phyloP scores from a whole-genome alignment of 2,329 filamentous ascomycete species.

The Anthostomella pinea region DNA sequence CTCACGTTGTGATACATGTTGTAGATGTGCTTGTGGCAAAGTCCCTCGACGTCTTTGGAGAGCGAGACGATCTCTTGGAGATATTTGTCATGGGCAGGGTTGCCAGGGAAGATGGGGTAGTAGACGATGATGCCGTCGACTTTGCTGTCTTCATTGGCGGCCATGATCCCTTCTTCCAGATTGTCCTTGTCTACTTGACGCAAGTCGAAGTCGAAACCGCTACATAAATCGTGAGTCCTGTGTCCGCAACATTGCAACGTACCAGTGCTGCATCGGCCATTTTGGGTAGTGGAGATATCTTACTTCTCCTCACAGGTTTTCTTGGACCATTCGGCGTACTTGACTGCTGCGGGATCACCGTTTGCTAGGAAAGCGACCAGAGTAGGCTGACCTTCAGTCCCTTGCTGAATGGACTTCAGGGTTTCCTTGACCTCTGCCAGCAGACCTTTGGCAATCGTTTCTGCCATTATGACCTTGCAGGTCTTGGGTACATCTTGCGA shows the following conservation, averaged over 20 bases:
- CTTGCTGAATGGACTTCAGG: slow-evolving; percentile 66
- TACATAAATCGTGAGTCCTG: too few species aligned
- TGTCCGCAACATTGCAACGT: too few species aligned
- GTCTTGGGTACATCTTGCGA: slow-evolving; percentile 53
- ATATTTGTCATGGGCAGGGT: slow-evolving; percentile 86
- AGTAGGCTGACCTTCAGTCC: slow-evolving; percentile 57
- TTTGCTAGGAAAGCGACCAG: slow-evolving; percentile 93
- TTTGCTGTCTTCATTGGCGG: slow-evolving; percentile 72
- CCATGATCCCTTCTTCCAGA: slow-evolving; percentile 84
- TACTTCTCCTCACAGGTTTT: slow-evolving; percentile 97
- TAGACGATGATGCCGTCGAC: slow-evolving; percentile 96
- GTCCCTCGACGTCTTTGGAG: slow-evolving; percentile 90
- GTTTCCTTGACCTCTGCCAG: slow-evolving; percentile 75
- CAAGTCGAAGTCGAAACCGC: slow-evolving; percentile 87
- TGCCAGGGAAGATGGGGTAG: slow-evolving; percentile 86
- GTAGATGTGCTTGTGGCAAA: slow-evolving; percentile 90
- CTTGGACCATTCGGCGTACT: slow-evolving; percentile 96
- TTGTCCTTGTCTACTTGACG: slow-evolving; percentile 80
- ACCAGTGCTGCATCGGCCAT: too few species aligned
- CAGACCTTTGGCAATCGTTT: slow-evolving; percentile 79
- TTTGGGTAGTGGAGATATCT: slow-evolving; percentile 45
- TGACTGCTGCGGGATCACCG: slow-evolving; percentile 81
- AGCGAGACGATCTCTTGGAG: slow-evolving; percentile 91
- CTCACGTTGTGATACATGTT: slow-evolving; percentile 99
- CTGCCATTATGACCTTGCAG: slow-evolving; percentile 92